Base-by-base conservation (phyloP, 768 basidiomycete genomes). In the Guyanaporus albipodus region DNA sequence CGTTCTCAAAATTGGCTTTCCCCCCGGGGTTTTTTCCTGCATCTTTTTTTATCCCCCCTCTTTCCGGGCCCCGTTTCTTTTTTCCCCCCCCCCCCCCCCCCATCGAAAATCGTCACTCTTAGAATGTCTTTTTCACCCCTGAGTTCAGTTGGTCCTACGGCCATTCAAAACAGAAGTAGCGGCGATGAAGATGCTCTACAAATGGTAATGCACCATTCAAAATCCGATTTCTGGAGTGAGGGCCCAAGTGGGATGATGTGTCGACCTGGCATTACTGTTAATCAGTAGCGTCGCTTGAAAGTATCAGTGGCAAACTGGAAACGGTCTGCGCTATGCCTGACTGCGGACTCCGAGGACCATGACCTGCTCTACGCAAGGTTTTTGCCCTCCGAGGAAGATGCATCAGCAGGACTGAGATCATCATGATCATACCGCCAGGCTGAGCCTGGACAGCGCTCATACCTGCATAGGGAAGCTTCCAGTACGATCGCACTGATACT, bases 351-450 rank as follows among this genome's bases (percentile, higher is more conserved):
- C 45, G 50, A 49, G 53, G 35, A 22, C 12, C 31, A 32, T 31
- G 32, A 29, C 26, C 14, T 54, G 49, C 36, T 35, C 54, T 49
- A 46, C 42, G 54, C 48, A 37, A 21, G 32, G 38, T 36, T 35
- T 26, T 38, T 35, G n/a, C 23, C 37, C 37, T 59, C 44, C 11
- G 50, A 54, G 53, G 45, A 58, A 14, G 66, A 64, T 44, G 63
- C 68, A 67, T 68, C 70, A 67, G 71, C n/a, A n/a, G 80, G 89
- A 70, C 91, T 93, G 91, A 94, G 91, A 93, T 87, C 50, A 93
- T 80, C 93, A 91, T 93, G 91, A 93, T 87, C 50, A 93, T 80
- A 93, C 91, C 90, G 91, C 83, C 80, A n/a, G n/a, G n/a, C n/a
- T 69, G 87, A 92, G 92, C 91, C 89, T 93, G 91, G 89, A 78